phyloP scores from a whole-genome alignment of 139 green algal species.

The Raphidocelis subcapitata region DNA sequence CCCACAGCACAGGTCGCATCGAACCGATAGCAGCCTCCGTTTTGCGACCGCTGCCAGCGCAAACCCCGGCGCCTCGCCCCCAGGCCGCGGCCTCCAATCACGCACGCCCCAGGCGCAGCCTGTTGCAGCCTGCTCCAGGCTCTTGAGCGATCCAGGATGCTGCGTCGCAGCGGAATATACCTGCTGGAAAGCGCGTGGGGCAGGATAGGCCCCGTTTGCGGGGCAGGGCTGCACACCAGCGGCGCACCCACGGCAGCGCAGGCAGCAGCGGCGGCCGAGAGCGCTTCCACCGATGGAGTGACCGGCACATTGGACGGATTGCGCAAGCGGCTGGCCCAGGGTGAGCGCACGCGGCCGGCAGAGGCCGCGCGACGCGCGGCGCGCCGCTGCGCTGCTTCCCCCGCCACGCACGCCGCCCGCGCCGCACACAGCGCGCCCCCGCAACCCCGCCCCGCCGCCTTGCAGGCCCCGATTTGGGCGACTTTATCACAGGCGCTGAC shows the following conservation, averaged over 20 bases:
- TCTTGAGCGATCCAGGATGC: neutral
- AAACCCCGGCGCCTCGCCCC: too few relatives aligned
- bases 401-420: neutral
- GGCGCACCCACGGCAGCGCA: neutral
- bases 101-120: neutral
- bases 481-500: conserved; percentile 65
- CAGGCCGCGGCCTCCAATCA: too few relatives aligned
- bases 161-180: neutral
- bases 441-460: neutral
- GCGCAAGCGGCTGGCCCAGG: conserved; percentile 35
- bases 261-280: conserved; percentile 24
- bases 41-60: too few relatives aligned
- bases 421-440: neutral
- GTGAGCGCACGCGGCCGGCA: conserved; percentile 13
- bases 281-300: neutral
- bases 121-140: neutral
- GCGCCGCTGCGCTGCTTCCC: neutral
- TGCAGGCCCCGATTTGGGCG: conserved; percentile 68
- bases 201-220: neutral
- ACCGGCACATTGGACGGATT: conserved; percentile 27
- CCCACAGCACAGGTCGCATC: too few relatives aligned
- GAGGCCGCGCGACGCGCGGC: neutral
- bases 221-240: neutral
- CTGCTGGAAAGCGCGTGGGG: neutral
- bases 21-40: too few relatives aligned